These are phyloP conservation scores for Lodderomyces pseudojiufengensis DNA, from an alignment of 1,139 yeast genomes.

Conservation along the genomic window DNA sequence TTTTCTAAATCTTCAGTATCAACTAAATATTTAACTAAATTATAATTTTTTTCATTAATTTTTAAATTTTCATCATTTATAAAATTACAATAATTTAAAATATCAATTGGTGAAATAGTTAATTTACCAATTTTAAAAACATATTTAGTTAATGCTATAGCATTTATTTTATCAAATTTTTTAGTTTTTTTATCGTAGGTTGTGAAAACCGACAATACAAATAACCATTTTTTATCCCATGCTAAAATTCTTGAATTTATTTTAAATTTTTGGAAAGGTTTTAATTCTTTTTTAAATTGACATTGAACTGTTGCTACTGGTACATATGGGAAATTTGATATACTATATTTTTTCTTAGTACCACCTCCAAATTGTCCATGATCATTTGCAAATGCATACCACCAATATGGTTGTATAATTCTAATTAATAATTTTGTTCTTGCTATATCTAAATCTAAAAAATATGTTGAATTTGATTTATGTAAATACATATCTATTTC, in stretches of 20 bases:
- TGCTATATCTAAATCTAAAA: constrained; percentile 77
- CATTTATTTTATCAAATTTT: constrained; percentile 34
- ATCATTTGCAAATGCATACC: constrained; percentile 34
- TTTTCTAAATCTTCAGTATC: constrained; percentile 31
- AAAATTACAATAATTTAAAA: constrained; percentile 54
- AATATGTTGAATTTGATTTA: constrained; percentile 83
- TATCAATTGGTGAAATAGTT: constrained; percentile 65
- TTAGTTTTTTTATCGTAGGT: constrained; percentile 10
- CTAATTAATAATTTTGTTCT: constrained; percentile 60
- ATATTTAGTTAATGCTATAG: constrained; percentile 71
- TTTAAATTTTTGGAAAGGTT: constrained; percentile 56
- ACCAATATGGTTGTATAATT: constrained; percentile 51
- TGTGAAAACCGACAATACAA: constrained; percentile 61
- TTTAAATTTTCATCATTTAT: constrained; percentile 48
- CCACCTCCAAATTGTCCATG: constrained; percentile 18
- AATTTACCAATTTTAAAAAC: constrained; percentile 72
- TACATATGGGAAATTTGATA: constrained; percentile 53
- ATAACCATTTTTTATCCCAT: constrained; percentile 89
- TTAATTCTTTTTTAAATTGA: constrained; percentile 68
- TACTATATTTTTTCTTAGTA: constrained; percentile 26
- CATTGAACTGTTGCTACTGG: constrained; percentile 77
- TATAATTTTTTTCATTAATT: constrained; percentile 30
- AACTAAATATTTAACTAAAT: constrained; percentile 27
- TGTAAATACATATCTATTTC: constrained; percentile 87
- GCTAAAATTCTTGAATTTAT: constrained; percentile 63